Conservation (phyloP, 1,284 basidiomycete genomes). For the Fomitopsis betulina region DNA sequence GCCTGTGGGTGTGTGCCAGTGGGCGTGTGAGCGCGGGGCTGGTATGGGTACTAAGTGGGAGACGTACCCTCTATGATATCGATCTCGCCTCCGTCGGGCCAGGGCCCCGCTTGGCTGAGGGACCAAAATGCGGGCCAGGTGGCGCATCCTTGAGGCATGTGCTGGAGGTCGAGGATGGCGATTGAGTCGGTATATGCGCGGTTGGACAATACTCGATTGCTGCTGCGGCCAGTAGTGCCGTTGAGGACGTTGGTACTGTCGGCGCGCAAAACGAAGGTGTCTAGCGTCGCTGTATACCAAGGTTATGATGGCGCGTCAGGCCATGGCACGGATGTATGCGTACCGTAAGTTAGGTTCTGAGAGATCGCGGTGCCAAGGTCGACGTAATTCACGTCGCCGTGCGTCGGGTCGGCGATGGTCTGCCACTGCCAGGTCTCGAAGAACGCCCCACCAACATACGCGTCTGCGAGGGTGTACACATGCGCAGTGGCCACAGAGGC, state of each 20-base stretch:
- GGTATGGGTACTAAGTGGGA: no score
- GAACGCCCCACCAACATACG: constrained; percentile 39
- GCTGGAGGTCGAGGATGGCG: constrained; percentile 43
- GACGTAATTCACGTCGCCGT: constrained; percentile 53
- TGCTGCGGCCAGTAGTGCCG: constrained; percentile 41
- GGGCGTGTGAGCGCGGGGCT: background rate
- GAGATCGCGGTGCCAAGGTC: constrained; percentile 32
- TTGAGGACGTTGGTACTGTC: constrained; percentile 36
- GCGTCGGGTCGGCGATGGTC: constrained; percentile 47
- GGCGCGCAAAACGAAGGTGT: constrained; percentile 48
- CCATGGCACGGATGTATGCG: background rate
- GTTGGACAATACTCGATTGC: constrained; percentile 44
- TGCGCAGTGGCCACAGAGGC: constrained; percentile 17
- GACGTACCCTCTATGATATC: constrained; percentile 49
- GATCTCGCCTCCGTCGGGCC: constrained; percentile 49
- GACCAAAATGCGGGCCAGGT: constrained; percentile 73
- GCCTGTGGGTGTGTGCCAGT: constrained; percentile 22
- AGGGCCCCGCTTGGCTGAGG: constrained; percentile 42
- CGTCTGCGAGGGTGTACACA: constrained; percentile 28
- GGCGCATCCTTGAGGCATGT: constrained; percentile 52
- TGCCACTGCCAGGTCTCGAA: constrained; percentile 43
- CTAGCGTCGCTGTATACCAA: constrained; percentile 25
- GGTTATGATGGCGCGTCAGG: background rate
- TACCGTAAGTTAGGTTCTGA: constrained; percentile 39
- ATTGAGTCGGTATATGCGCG: constrained; percentile 39